phyloP scores from a whole-genome alignment of 2,329 filamentous ascomycete species.

The Proliferodiscus dingleyae region DNA sequence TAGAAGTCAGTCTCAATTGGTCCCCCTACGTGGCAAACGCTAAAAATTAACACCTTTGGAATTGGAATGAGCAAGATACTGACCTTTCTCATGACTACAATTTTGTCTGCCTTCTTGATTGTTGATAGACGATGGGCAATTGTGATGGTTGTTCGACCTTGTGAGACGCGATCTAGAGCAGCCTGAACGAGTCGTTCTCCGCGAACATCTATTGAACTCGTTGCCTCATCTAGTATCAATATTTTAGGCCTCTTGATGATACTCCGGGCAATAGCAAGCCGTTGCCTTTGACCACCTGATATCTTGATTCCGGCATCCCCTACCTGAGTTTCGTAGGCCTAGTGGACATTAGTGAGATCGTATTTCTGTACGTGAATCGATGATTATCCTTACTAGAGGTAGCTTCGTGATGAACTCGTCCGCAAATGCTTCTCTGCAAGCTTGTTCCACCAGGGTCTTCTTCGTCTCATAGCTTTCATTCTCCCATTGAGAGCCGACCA shows the following conservation, averaged over 20 bases:
- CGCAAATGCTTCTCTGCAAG: slow-evolving; percentile 63
- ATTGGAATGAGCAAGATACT: slow-evolving; percentile 86
- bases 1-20: background rate
- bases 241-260: slow-evolving; percentile 67
- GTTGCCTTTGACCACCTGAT: slow-evolving; percentile 74
- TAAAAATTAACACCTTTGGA: too few relatives aligned
- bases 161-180: slow-evolving; percentile 50
- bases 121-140: slow-evolving; percentile 65
- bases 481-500: slow-evolving; percentile 50
- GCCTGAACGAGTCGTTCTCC: slow-evolving; percentile 47
- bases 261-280: slow-evolving; percentile 65
- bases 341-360: slow-evolving; percentile 5
- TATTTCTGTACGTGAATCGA: too few relatives aligned
- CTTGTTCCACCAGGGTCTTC: slow-evolving; percentile 54
- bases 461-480: slow-evolving; percentile 51
- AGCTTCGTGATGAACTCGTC: slow-evolving; percentile 64
- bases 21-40: too few relatives aligned
- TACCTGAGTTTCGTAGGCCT: slow-evolving; percentile 69
- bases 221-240: slow-evolving; percentile 69
- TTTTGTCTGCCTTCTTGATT: slow-evolving; percentile 71
- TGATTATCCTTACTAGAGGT: slow-evolving; percentile 50
- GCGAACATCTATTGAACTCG: slow-evolving; percentile 44
- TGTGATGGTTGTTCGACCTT: slow-evolving; percentile 55
- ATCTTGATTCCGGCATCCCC: slow-evolving; percentile 75
- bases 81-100: slow-evolving; percentile 70